phyloP scores from a whole-genome alignment of 805 yeast genomes.

The Pichia kluyveri region DNA sequence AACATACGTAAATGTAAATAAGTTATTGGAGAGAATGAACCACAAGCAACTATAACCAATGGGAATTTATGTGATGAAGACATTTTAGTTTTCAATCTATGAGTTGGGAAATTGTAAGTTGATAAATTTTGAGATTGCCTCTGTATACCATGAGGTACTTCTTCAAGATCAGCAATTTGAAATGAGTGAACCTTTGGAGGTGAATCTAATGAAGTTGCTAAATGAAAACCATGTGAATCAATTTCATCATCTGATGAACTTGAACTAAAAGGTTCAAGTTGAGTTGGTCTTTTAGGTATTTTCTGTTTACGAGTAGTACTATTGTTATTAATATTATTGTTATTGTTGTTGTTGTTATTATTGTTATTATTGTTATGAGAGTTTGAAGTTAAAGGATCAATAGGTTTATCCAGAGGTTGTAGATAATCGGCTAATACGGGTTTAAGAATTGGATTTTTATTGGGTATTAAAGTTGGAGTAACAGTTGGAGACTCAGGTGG shows the following conservation, averaged over 20 bases:
- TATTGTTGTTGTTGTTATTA: neutral
- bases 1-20: constrained; percentile 94
- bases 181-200: constrained; percentile 38
- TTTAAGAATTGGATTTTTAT: constrained; percentile 68
- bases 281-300: constrained; percentile 40
- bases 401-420: constrained; percentile 65
- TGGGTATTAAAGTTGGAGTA: constrained; percentile 62
- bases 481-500: constrained; percentile 56
- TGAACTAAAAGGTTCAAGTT: constrained; percentile 48
- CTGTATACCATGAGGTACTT: constrained; percentile 89
- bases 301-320: constrained; percentile 16
- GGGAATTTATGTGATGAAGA: constrained; percentile 76
- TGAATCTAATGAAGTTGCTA: constrained; percentile 19
- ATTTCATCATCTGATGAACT: constrained; percentile 27
- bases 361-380: neutral
- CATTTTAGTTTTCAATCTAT: constrained; percentile 64
- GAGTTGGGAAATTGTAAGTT: constrained; percentile 78
- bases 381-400: constrained; percentile 24
- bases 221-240: neutral
- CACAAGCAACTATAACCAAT: constrained; percentile 92
- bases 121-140: constrained; percentile 72
- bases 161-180: constrained; percentile 90
- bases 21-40: constrained; percentile 93
- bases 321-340: no score
- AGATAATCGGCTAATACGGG: constrained; percentile 69